Percentiles rank a stretch among this genome's conserved stretches.
Evolutionary conservation across 2,329 filamentous ascomycete species (phyloP).

Genomic region (Hymenoscyphus salicellus): DNA sequence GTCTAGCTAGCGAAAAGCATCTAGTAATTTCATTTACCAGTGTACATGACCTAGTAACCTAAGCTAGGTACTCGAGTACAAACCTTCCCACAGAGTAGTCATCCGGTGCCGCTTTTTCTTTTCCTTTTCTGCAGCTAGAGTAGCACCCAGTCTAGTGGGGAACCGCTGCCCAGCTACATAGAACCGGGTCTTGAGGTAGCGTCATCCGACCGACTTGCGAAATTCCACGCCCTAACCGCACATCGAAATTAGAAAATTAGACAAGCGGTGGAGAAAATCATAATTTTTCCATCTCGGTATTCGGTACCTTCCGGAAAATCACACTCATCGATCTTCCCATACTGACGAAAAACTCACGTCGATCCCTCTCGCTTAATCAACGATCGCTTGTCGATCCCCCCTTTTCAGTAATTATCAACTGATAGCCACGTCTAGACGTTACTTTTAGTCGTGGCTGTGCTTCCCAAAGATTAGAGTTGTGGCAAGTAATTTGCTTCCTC

Average conservation of each 20-base stretch:
- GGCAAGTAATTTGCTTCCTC: neutral
- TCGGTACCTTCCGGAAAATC: neutral
- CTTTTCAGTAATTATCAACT: conserved; percentile 4
- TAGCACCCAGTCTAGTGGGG: neutral
- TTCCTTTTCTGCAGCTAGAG: neutral
- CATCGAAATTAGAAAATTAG: neutral
- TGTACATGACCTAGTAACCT: neutral
- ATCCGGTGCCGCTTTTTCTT: neutral
- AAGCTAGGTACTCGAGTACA: neutral
- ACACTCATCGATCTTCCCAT: neutral
- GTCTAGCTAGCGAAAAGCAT: neutral
- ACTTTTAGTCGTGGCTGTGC: neutral
- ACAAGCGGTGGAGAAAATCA: neutral
- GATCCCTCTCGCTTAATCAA: neutral
- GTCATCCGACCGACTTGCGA: neutral
- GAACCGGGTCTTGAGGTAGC: neutral
- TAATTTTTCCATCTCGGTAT: neutral
- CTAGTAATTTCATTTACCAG: neutral
- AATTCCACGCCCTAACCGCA: neutral
- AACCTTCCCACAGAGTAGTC: neutral
- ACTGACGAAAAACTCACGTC: neutral
- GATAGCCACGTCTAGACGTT: neutral
- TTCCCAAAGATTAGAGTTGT: conserved; percentile 6
- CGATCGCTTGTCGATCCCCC: conserved; percentile 5
- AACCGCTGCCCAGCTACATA: neutral